These are phyloP conservation scores for Neurospora sp. DNA, from an alignment of 495 filamentous ascomycete genomes.

Conservation along the genomic window DNA sequence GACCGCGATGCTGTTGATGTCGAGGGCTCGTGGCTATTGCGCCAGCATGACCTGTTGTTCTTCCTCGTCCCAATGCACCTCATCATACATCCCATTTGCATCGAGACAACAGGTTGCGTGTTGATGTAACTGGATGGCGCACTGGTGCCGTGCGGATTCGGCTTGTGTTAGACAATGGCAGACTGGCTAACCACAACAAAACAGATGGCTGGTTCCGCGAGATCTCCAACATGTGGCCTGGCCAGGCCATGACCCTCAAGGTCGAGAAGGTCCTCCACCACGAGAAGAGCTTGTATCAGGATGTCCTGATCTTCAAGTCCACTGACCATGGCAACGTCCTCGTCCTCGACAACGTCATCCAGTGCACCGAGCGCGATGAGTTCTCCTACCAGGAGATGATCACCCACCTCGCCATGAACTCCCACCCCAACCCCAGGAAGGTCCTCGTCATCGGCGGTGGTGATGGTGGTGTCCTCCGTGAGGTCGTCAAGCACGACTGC, in stretches of 20 bases:
- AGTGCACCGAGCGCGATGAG: slow-evolving; percentile 96
- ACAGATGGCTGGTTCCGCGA: slow-evolving; percentile 99
- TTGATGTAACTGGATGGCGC: background rate
- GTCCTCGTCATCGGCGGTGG: slow-evolving; percentile 97
- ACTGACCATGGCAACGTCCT: slow-evolving; percentile 93
- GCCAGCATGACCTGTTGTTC: background rate
- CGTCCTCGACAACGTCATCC: slow-evolving; percentile 98
- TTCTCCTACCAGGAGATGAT: slow-evolving; percentile 99
- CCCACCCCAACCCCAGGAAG: slow-evolving; percentile 94
- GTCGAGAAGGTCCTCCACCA: slow-evolving; percentile 97
- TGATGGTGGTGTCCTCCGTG: slow-evolving; percentile 92
- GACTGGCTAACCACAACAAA: background rate
- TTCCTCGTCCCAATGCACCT: background rate
- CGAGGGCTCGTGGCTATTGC: background rate
- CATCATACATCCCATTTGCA: background rate
- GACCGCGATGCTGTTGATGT: slow-evolving; percentile 1
- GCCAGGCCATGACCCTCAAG: slow-evolving; percentile 96
- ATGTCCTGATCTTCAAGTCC: slow-evolving; percentile 95
- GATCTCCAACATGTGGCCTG: slow-evolving; percentile 95
- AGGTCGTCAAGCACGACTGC: slow-evolving; percentile 95
- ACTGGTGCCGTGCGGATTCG: background rate
- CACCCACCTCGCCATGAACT: slow-evolving; percentile 95
- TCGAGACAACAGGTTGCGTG: background rate
- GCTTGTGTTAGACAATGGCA: background rate
- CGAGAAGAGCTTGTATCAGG: slow-evolving; percentile 98